phyloP scores from a whole-genome alignment of 2,329 filamentous ascomycete species.

The Colletotrichum camelliae region DNA sequence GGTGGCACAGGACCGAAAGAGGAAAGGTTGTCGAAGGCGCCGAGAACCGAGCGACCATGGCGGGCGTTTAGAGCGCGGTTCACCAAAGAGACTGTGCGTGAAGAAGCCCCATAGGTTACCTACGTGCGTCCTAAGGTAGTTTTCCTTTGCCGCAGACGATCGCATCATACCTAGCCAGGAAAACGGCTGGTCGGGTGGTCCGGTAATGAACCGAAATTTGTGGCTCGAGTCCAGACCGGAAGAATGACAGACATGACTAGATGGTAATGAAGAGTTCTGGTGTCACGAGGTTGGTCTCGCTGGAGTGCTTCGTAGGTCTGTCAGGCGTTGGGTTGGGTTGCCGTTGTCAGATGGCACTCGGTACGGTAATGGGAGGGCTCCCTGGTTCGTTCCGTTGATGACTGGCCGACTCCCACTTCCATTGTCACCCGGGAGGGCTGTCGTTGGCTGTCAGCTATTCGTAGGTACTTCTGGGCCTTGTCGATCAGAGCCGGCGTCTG shows the following conservation, averaged over 20 bases:
- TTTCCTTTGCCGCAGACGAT: not conserved
- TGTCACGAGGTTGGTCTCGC: too few relatives aligned
- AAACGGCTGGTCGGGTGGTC: not conserved
- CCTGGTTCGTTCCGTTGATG: not conserved
- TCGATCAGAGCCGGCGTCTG: not conserved
- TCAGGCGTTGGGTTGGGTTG: not conserved
- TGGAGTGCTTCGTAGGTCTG: too few relatives aligned
- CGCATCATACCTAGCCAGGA: not conserved
- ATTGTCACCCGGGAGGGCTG: too few relatives aligned
- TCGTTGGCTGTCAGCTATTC: not conserved
- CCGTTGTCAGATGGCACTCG: not conserved
- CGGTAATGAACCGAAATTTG: not conserved
- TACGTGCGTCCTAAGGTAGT: not conserved
- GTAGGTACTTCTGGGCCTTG: not conserved
- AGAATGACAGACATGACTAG: too few relatives aligned
- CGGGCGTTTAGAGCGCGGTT: not conserved
- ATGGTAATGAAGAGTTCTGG: not conserved
- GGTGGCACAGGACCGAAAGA: not conserved
- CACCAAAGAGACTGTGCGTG: not conserved
- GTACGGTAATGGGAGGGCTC: not conserved
- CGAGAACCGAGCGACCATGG: not conserved
- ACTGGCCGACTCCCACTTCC: too few relatives aligned
- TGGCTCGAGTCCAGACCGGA: too few relatives aligned
- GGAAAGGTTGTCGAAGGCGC: constrained; percentile 1
- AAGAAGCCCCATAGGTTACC: not conserved